A percentile compares a stretch with the other conserved stretches of the same genome.
phyloP scores from a whole-genome alignment of 352 stramenopile genomes.

The Saprolegnia parasitica region DNA sequence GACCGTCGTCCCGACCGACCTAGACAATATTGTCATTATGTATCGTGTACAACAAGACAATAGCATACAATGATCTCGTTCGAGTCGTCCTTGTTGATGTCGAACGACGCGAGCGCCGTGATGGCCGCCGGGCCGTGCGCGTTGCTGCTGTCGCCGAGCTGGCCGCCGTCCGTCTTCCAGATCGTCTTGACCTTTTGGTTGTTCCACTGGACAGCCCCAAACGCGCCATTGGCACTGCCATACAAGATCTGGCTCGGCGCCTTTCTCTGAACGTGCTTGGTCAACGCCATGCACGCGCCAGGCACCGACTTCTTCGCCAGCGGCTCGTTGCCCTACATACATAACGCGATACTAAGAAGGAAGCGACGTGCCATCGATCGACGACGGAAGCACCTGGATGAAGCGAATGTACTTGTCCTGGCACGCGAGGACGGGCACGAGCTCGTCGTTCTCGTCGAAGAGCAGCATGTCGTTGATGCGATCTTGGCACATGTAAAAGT shows the following conservation, averaged over 20 bases:
- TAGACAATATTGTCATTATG: not conserved
- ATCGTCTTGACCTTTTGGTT: slow-evolving; percentile 65
- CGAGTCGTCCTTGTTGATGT: slow-evolving; percentile 77
- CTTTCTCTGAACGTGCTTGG: not conserved
- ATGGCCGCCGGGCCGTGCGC: slow-evolving; percentile 39
- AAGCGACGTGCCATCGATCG: no score
- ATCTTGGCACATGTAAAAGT: slow-evolving; percentile 73
- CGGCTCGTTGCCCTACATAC: slow-evolving; percentile 32
- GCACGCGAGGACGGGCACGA: slow-evolving; percentile 59
- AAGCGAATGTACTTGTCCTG: slow-evolving; percentile 68
- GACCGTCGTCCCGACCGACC: slow-evolving; percentile 70
- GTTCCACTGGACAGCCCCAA: slow-evolving; percentile 63
- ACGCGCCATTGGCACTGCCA: slow-evolving; percentile 49
- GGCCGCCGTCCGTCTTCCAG: slow-evolving; percentile 38
- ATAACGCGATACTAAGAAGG: no score
- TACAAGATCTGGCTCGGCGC: slow-evolving; percentile 49
- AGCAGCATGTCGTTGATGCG: slow-evolving; percentile 76
- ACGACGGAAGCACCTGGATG: slow-evolving; percentile 37
- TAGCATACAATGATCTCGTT: slow-evolving; percentile 53
- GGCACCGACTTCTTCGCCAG: slow-evolving; percentile 59
- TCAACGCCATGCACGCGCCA: slow-evolving; percentile 49
- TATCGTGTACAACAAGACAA: no score
- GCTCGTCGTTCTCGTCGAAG: slow-evolving; percentile 49
- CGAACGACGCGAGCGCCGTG: slow-evolving; percentile 72
- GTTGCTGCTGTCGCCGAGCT: slow-evolving; percentile 30